Evolutionary conservation across 371 early-diverging fungal genomes (phyloP).

Genomic region (Actinomortierella wolfii): DNA sequence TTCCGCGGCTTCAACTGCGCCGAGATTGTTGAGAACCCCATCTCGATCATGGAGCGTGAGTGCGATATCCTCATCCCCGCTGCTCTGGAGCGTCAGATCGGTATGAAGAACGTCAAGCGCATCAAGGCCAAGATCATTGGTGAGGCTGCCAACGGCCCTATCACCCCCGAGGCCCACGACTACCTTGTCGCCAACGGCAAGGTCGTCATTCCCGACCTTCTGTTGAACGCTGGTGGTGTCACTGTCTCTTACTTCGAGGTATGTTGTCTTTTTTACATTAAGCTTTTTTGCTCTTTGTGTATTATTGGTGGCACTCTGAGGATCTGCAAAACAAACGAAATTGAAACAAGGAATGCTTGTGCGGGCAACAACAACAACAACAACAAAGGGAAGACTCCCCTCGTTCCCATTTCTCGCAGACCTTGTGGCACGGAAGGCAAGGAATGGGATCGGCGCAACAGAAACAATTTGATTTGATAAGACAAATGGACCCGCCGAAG

Average conservation of each 20-base stretch:
- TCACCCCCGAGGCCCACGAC: slow-evolving; percentile 83
- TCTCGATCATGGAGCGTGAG: slow-evolving; percentile 74
- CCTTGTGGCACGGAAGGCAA: too few relatives aligned
- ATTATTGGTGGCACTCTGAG: too few relatives aligned
- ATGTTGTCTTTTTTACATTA: background rate
- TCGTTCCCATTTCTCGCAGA: too few relatives aligned
- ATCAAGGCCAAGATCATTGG: slow-evolving; percentile 88
- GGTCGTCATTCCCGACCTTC: slow-evolving; percentile 80
- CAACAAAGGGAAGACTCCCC: too few relatives aligned
- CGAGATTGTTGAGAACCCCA: slow-evolving; percentile 65
- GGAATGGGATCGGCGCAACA: too few relatives aligned
- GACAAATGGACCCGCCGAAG: too few relatives aligned
- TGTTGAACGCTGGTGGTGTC: slow-evolving; percentile 90
- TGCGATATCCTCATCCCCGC: slow-evolving; percentile 89
- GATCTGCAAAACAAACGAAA: slow-evolving; percentile 54
- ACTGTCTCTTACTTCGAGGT: slow-evolving; percentile 81
- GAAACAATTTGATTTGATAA: too few relatives aligned
- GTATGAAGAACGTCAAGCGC: slow-evolving; percentile 72
- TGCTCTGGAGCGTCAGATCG: slow-evolving; percentile 88
- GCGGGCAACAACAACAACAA: background rate
- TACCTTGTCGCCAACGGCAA: slow-evolving; percentile 68
- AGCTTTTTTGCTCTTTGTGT: background rate
- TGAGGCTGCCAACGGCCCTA: slow-evolving; percentile 87
- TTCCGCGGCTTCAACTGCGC: slow-evolving; percentile 74
- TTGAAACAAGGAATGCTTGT: slow-evolving; percentile 4